Base-by-base conservation (phyloP, 345 rosid genomes). In the Ricinus communis region DNA sequence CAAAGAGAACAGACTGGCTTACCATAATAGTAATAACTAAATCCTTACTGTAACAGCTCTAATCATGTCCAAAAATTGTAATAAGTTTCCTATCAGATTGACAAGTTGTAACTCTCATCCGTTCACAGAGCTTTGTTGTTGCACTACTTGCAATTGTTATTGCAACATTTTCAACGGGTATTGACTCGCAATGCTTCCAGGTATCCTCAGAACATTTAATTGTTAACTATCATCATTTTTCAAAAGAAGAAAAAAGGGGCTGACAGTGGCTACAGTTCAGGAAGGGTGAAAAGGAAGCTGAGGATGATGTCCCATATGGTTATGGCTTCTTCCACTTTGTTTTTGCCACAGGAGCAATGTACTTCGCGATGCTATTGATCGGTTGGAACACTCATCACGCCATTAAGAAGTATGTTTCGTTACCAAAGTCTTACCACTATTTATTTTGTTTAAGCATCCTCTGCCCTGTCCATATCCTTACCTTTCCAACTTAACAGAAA, bases 261-360 rank as follows among this genome's bases (percentile, higher is more conserved):
- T 76, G 46, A 72, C 57, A 40, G 45, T 71, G 33, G 64, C 69
- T 84, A 79, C 91, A 87, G 83, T 66, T 84, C 64, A 85, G 77
- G 86, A 91, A 88, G 71, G 68, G 75, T 71, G 90, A 81, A 24
- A 73, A 65, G 6, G 82, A 76, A 18, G 64, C 74, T 5, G 94
- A 85, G 58, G 89, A 88, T 76, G 87, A 76, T 56, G 89, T 91
- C 53, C 98, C 98, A 24, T 94, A 94, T 61, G 96, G 96, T 65
- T 91, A 91, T 60, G 98, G 98, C 12, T 94, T 94, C 89, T 94
- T 94, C 84, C 98, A 94, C 83, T 90, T 94, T 56, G 97, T 94
- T 36, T 94, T 94, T 24, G 98, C 97, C 67, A 91, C 97, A 0
- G 98, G 98, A 73, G 91, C 97, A 4, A 94, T 94, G 98, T 94